phyloP scores from a whole-genome alignment of 306 rosid species.

The Acacia acuminata region DNA sequence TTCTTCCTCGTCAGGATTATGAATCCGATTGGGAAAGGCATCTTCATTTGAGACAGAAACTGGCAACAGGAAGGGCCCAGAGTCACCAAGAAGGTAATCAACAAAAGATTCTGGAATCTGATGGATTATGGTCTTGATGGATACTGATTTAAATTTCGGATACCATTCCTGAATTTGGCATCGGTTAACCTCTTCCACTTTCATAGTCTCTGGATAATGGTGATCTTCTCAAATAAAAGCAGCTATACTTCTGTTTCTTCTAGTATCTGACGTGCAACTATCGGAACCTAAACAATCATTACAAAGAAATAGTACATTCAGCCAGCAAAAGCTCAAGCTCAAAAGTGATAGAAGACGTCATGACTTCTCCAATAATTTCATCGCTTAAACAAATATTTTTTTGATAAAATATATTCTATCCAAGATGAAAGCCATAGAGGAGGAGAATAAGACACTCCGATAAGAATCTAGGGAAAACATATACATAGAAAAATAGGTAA shows the following conservation, averaged over 20 bases:
- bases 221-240: neutral
- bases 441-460: neutral
- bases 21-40: constrained; percentile 76
- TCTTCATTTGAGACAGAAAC: constrained; percentile 70
- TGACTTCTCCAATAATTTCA: neutral
- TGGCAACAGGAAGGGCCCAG: constrained; percentile 71
- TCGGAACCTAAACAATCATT: neutral
- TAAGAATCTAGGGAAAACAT: neutral
- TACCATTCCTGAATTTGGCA: constrained; percentile 87
- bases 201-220: constrained; percentile 39
- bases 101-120: constrained; percentile 75
- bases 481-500: neutral
- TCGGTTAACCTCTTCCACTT: constrained; percentile 59
- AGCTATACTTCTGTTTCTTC: constrained; percentile 15
- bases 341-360: neutral
- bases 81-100: constrained; percentile 68
- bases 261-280: constrained; percentile 23
- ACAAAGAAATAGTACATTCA: neutral
- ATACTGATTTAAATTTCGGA: constrained; percentile 63
- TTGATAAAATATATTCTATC: neutral
- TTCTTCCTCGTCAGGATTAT: constrained; percentile 59
- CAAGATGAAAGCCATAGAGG: neutral
- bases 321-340: neutral
- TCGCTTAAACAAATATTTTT: neutral
- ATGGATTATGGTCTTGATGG: constrained; percentile 67